Base-by-base conservation (phyloP, 1,284 basidiomycete species). In the Tilletia caries region DNA sequence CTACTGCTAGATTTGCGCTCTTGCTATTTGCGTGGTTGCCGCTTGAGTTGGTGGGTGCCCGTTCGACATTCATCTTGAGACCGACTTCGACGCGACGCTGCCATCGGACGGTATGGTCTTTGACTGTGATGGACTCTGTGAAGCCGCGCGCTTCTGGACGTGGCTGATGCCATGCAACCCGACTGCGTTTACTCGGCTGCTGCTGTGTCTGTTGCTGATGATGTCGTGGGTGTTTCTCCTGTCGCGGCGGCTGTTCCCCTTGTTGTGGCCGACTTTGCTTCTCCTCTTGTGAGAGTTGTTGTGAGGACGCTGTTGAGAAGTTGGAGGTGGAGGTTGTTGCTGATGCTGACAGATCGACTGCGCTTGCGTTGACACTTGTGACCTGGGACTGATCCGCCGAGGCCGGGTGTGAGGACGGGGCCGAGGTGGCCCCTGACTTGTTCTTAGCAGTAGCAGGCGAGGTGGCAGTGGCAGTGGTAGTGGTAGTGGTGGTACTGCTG, bases 81-180 rank as follows among this genome's bases (percentile, higher is more conserved):
- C 77, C 78, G 3, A 75, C 72, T 25, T 82, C 74, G 5, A 80
- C 15, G 12, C 66, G 68, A 4, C 74, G 72, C 15, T 79, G 76
- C 76, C 78, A 82, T 52, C 73, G 69, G 48, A 79, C 81, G 41
- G 52, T 62, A 67, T 78, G 73, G 13, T 75, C 71, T 3, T 69
- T 20, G 3, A 81, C 73, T 13, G 69, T 68, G 62, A 70, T 68
- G 29, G 66, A 68, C 2, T 72, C 69, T 52, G 75, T 75, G 46
- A 75, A 68, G 20, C 79, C 79, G 32, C 73, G 72, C 1, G 77
- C 75, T 65, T 80, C 77, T 32, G 71, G 72, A 15, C 65, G 29
- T n/a, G 58, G 32, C 1, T 62, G 58, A 23, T 62, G 58, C 58
- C 58, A 62, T 27, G 29, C 15, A 15, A 29, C 15, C 0, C 15